Conservation (phyloP, 768 basidiomycete genomes). For the Lentinula guzmanii region DNA sequence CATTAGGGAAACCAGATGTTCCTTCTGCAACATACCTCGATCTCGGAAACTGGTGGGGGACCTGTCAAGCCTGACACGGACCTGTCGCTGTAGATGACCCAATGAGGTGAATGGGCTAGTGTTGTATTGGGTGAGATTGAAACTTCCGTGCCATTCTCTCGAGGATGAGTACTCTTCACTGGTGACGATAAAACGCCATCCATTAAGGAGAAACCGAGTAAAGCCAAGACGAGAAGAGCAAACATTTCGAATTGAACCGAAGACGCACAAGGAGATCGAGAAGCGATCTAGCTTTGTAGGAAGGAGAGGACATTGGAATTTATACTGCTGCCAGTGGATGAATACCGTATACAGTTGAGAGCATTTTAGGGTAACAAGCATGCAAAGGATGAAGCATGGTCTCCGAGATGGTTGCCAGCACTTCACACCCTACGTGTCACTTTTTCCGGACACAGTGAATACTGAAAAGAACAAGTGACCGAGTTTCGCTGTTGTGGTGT, state of each 20-base stretch:
- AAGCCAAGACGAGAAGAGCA: neutral
- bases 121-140: neutral
- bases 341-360: neutral
- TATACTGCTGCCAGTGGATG: neutral
- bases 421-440: neutral
- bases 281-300: neutral
- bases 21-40: slow-evolving; percentile 19
- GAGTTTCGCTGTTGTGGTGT: neutral
- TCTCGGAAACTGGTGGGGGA: slow-evolving; percentile 24
- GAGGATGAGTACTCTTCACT: neutral
- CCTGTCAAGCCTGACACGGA: slow-evolving; percentile 30
- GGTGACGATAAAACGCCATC: neutral
- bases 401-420: neutral
- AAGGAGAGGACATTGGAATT: neutral
- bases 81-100: slow-evolving; percentile 32
- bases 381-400: neutral
- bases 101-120: slow-evolving; percentile 27
- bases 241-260: neutral
- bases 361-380: neutral
- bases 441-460: neutral
- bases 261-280: neutral
- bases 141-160: neutral
- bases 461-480: neutral
- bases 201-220: neutral
- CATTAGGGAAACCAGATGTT: neutral